A percentile compares a stretch with the other conserved stretches of the same genome.
These are phyloP conservation scores for Syzygium grande DNA, from an alignment of 345 rosid species.

Conservation along the genomic window DNA sequence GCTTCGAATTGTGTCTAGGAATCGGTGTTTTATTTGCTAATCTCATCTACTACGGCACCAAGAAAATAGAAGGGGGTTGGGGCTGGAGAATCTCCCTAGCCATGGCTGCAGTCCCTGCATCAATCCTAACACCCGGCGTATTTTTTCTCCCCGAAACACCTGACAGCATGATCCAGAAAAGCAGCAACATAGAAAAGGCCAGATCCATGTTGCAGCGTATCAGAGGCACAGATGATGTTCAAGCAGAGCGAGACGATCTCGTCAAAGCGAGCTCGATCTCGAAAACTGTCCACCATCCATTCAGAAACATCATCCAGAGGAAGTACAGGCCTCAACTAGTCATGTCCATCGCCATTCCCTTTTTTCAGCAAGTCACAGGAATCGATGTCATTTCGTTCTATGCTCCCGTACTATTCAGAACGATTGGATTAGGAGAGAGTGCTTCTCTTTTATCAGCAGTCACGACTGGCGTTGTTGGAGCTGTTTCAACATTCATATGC, in stretches of 20 bases:
- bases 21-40: conserved; percentile 23
- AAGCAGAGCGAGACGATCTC: conserved; percentile 29
- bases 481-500: conserved; percentile 23
- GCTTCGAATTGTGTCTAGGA: conserved; percentile 24
- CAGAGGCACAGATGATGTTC: conserved; percentile 20
- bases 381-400: conserved; percentile 65
- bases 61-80: conserved; percentile 30
- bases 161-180: conserved; percentile 31
- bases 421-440: conserved; percentile 60
- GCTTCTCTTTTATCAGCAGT: conserved; percentile 48
- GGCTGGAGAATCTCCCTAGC: conserved; percentile 43
- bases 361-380: conserved; percentile 66
- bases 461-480: conserved; percentile 25
- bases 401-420: conserved; percentile 56
- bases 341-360: conserved; percentile 60
- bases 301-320: conserved; percentile 13
- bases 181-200: conserved; percentile 8
- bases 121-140: conserved; percentile 17
- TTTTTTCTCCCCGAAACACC: conserved; percentile 40
- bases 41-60: conserved; percentile 22
- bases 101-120: conserved; percentile 29
- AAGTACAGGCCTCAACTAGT: conserved; percentile 30
- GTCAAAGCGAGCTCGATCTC: conserved; percentile 22
- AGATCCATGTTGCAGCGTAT: conserved; percentile 13
- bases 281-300: conserved; percentile 14